Conservation (phyloP, 1,139 yeast species). For the Nadsonia starkeyi-henricii region DNA sequence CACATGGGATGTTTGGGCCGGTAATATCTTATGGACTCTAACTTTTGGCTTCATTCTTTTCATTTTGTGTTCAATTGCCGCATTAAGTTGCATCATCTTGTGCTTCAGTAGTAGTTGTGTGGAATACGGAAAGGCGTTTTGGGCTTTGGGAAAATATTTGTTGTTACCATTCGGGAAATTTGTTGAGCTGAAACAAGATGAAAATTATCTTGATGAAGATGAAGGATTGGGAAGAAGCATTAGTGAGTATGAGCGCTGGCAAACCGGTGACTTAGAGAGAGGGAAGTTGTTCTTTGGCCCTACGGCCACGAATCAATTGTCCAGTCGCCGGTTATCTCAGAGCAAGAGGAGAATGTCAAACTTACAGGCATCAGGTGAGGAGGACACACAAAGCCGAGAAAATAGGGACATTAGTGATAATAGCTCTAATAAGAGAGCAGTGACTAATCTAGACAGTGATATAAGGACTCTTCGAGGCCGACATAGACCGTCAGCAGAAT, state of each 20-base stretch:
- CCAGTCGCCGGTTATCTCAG: background rate
- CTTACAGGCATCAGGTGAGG: too few relatives aligned
- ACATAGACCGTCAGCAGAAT: conserved; percentile 1
- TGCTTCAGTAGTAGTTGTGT: conserved; percentile 29
- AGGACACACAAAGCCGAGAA: background rate
- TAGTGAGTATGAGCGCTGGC: conserved; percentile 82
- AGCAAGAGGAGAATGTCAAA: background rate
- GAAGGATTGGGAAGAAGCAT: conserved; percentile 77
- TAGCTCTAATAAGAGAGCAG: conserved; percentile 1
- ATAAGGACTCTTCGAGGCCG: conserved; percentile 4
- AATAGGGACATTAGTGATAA: background rate
- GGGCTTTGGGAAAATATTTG: conserved; percentile 55
- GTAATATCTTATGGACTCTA: conserved; percentile 66
- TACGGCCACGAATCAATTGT: background rate
- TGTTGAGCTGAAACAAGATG: conserved; percentile 64
- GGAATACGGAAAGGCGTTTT: conserved; percentile 48
- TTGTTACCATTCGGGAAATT: conserved; percentile 82
- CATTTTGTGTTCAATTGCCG: conserved; percentile 41
- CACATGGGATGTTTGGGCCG: conserved; percentile 47
- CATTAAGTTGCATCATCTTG: conserved; percentile 27
- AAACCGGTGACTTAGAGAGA: conserved; percentile 47
- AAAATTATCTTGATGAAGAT: conserved; percentile 75
- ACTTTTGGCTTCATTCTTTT: conserved; percentile 57
- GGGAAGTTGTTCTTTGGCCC: conserved; percentile 65
- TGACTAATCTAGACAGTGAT: background rate